Percentiles rank a stretch among this genome's conserved stretches.
These are phyloP conservation scores for Ogataea methanolica DNA, from an alignment of 805 yeast genomes.

Conservation along the genomic window DNA sequence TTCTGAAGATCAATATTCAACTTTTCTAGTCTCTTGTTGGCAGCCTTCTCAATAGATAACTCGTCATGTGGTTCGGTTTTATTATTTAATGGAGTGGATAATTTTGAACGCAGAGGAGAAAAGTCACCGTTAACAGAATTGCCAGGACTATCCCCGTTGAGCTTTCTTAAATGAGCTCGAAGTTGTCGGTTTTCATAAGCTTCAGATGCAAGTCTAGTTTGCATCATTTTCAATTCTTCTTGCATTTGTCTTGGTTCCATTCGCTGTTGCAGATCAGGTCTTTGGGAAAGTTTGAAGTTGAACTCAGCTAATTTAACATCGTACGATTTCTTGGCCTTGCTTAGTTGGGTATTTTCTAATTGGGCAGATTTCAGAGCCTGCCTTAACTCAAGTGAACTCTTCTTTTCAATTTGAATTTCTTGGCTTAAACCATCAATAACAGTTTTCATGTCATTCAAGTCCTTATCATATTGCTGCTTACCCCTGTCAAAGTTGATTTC, in stretches of 20 bases:
- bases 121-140: background rate
- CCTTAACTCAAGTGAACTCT: constrained; percentile 19
- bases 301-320: constrained; percentile 31
- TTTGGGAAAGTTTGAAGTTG: constrained; percentile 25
- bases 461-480: constrained; percentile 38
- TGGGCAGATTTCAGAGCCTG: constrained; percentile 25
- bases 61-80: constrained; percentile 7
- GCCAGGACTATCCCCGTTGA: constrained; percentile 15
- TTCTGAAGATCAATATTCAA: constrained; percentile 31
- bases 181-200: constrained; percentile 52
- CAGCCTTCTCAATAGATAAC: constrained; percentile 24
- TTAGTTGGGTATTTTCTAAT: constrained; percentile 30
- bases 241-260: constrained; percentile 27
- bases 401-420: constrained; percentile 27
- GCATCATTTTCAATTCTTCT: constrained; percentile 56
- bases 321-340: constrained; percentile 25
- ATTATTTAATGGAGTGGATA: background rate
- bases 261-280: constrained; percentile 14
- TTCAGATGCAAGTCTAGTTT: constrained; percentile 62
- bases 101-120: background rate
- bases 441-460: constrained; percentile 33
- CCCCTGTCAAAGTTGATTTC: constrained; percentile 42
- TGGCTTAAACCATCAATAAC: constrained; percentile 24
- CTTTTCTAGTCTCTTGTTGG: constrained; percentile 28
- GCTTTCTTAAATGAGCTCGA: constrained; percentile 37